A percentile compares a stretch with the other conserved stretches of the same genome.
These are phyloP conservation scores for Ceratocystis colombiana DNA, from an alignment of 2,329 filamentous ascomycete species.

Conservation along the genomic window DNA sequence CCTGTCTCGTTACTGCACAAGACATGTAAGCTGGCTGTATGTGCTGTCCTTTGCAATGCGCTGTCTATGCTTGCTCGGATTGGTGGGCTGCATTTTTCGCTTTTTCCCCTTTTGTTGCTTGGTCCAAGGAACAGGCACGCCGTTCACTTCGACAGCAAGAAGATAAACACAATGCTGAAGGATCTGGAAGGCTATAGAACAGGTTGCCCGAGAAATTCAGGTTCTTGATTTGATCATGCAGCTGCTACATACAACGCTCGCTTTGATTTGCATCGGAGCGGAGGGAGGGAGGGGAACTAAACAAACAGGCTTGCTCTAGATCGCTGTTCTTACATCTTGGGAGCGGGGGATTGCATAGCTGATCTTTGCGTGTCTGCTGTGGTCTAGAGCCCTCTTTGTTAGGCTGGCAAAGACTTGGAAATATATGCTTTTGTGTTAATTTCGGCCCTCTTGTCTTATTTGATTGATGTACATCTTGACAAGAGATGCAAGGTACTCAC, in stretches of 20 bases:
- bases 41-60: conserved; percentile 12
- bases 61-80: not conserved
- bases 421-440: not conserved
- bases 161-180: not conserved
- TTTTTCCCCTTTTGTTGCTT: not conserved
- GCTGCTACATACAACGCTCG: not conserved
- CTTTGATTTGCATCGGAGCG: not conserved
- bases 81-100: not conserved
- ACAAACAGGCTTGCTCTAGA: conserved; percentile 8
- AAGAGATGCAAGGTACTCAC: conserved; percentile 10
- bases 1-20: not conserved
- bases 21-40: conserved; percentile 13
- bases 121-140: not conserved
- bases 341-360: not conserved
- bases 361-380: not conserved
- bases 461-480: conserved; percentile 7
- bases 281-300: not conserved
- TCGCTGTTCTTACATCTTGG: not conserved
- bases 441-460: not conserved
- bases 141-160: not conserved
- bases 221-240: conserved; percentile 1
- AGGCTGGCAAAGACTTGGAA: not conserved
- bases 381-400: not conserved
- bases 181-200: not conserved
- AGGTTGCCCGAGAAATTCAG: not conserved